Conservation (phyloP, 306 rosid genomes). For the Cicer pinnatifidum region DNA sequence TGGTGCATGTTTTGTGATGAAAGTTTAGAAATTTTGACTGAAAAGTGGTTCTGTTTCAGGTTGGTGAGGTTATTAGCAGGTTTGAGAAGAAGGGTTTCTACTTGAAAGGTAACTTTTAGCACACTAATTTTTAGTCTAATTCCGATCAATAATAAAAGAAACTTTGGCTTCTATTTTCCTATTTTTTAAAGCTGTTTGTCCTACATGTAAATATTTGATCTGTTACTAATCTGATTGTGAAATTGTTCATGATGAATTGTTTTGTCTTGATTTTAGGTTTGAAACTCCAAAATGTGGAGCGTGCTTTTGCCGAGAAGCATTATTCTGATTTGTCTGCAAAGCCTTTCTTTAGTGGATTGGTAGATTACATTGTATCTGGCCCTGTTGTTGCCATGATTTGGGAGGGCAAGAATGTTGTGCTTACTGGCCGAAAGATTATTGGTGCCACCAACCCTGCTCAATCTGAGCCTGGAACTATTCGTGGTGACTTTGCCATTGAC, state of each 20-base stretch:
- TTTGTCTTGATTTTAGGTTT: constrained; percentile 58
- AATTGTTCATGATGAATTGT: neutral
- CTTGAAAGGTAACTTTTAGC: constrained; percentile 62
- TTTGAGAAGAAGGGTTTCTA: constrained; percentile 95
- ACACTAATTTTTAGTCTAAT: neutral
- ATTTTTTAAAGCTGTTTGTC: neutral
- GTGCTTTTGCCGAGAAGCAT: constrained; percentile 87
- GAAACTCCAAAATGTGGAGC: constrained; percentile 78
- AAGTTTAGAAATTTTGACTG: neutral
- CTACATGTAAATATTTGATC: neutral
- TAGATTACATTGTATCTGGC: constrained; percentile 85
- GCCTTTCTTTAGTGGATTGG: constrained; percentile 87
- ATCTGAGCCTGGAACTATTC: constrained; percentile 87
- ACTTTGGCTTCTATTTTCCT: neutral
- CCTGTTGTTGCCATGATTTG: constrained; percentile 98
- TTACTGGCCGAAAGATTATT: constrained; percentile 81
- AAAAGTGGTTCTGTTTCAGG: constrained; percentile 50
- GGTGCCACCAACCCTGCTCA: constrained; percentile 95
- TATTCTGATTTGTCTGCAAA: constrained; percentile 86
- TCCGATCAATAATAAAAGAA: neutral
- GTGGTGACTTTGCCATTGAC: constrained; percentile 90
- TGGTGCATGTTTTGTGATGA: neutral
- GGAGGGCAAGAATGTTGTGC: constrained; percentile 91
- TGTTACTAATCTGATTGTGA: neutral
- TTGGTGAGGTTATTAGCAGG: constrained; percentile 87